Evolutionary conservation across 371 early-diverging fungal species (phyloP).

Genomic region (Mortierella sp.): DNA sequence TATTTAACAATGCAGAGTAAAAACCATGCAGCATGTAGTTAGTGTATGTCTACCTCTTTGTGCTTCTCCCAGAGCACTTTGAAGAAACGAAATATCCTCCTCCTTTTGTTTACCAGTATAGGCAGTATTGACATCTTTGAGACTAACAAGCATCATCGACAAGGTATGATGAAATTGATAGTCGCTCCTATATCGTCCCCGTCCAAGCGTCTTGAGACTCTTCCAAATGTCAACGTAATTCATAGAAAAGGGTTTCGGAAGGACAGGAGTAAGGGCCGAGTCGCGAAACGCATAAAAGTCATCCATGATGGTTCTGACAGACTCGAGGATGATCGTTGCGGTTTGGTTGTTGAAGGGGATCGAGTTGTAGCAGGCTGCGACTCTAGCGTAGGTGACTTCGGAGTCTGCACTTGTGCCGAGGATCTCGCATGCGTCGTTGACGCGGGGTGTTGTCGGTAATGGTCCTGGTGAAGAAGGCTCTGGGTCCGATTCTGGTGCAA

Average conservation of each 20-base stretch:
- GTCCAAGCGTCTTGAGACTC: background rate
- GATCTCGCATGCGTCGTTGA: slow-evolving; percentile 15
- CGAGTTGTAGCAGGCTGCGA: slow-evolving; percentile 23
- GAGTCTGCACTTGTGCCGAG: background rate
- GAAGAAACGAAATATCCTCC: background rate
- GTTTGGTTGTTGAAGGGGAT: slow-evolving; percentile 6
- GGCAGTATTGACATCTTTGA: slow-evolving; percentile 16
- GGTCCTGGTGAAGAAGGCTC: background rate
- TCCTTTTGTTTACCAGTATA: slow-evolving; percentile 17
- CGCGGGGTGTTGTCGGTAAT: background rate
- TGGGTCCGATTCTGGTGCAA: background rate
- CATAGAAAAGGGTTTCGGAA: background rate
- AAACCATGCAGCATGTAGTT: background rate
- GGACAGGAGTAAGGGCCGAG: slow-evolving; percentile 16
- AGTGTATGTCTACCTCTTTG: background rate
- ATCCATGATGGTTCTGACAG: slow-evolving; percentile 6
- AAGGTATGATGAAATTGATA: slow-evolving; percentile 13
- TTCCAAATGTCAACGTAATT: background rate
- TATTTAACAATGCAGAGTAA: background rate
- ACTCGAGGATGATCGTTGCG: slow-evolving; percentile 4
- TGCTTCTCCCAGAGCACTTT: background rate
- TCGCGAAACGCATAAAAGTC: slow-evolving; percentile 22
- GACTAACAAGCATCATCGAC: background rate
- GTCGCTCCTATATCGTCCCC: slow-evolving; percentile 9
- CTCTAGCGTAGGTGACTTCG: background rate